Percentiles rank a stretch among this genome's conserved stretches.
Conservation (phyloP, 805 yeast genomes). For the Saturnispora bothae region DNA sequence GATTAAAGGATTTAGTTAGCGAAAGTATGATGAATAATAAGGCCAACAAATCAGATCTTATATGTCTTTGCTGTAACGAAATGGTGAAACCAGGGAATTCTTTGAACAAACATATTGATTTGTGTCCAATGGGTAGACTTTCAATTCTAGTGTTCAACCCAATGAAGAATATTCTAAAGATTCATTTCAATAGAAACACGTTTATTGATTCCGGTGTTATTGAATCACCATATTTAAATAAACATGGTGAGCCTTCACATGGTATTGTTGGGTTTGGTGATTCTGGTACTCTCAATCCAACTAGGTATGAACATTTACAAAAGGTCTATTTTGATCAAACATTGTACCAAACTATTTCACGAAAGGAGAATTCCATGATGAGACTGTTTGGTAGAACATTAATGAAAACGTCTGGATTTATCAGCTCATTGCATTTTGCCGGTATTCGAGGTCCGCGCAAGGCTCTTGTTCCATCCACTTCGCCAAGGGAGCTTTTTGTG, state of each 20-base stretch:
- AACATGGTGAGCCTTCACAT: conserved; percentile 64
- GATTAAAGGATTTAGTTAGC: conserved; percentile 10
- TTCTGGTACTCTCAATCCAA: conserved; percentile 40
- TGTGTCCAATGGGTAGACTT: conserved; percentile 18
- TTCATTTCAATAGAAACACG: conserved; percentile 9
- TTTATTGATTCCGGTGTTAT: conserved; percentile 20
- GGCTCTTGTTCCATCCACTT: conserved; percentile 15
- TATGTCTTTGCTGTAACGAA: conserved; percentile 23
- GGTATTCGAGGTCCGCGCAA: conserved; percentile 18
- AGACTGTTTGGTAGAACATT: conserved; percentile 2
- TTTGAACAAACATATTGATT: conserved; percentile 12
- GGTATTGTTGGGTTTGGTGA: conserved; percentile 45
- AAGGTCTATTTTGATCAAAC: conserved; percentile 49
- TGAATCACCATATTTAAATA: conserved; percentile 61
- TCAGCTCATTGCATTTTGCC: conserved; percentile 15
- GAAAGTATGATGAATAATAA: conserved; percentile 6
- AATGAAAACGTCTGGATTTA: conserved; percentile 9
- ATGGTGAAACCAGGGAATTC: conserved; percentile 7
- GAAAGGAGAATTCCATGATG: conserved; percentile 7
- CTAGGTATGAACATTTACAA: conserved; percentile 47
- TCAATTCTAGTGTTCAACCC: conserved; percentile 21
- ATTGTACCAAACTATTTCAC: conserved; percentile 13
- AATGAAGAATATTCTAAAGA: conserved; percentile 14
- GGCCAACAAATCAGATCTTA: conserved; percentile 1
- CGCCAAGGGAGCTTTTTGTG: conserved; percentile 4